These are phyloP conservation scores for Brassica napus DNA, from an alignment of 345 rosid genomes.

Conservation along the genomic window DNA sequence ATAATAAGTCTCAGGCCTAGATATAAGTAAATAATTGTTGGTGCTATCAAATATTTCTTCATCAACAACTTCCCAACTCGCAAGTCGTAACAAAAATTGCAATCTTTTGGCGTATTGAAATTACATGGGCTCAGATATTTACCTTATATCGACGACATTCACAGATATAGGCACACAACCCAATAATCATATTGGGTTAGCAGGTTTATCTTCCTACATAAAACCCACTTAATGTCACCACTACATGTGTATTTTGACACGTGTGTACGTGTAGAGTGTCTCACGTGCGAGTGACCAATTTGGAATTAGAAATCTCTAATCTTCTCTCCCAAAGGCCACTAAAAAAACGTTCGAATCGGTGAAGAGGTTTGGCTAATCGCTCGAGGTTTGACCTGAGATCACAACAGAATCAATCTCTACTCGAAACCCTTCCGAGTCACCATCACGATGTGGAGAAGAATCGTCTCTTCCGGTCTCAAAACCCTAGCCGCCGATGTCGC, in stretches of 20 bases:
- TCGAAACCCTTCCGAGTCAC: background rate
- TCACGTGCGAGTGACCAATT: background rate
- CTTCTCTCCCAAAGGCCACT: background rate
- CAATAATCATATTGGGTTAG: background rate
- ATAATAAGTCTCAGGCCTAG: no score
- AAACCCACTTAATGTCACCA: no score
- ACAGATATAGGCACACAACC: background rate
- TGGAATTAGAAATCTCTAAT: background rate
- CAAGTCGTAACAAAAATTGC: background rate
- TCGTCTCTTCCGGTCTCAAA: slow-evolving; percentile 63
- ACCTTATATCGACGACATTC: background rate
- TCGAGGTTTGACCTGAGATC: slow-evolving; percentile 36
- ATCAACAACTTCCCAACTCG: background rate
- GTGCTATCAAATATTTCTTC: background rate
- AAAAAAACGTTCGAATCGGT: background rate
- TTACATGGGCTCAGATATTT: background rate
- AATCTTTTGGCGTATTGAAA: background rate
- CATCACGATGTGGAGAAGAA: slow-evolving; percentile 78
- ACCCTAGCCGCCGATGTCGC: slow-evolving; percentile 54
- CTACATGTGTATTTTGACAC: background rate
- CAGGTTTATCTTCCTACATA: no score
- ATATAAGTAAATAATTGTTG: background rate
- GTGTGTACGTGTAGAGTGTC: background rate
- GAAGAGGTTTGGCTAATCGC: slow-evolving; percentile 3
- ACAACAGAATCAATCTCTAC: no score